Conservation (phyloP, 495 filamentous ascomycete genomes). For the Hypoxylon lienhwacheense region DNA sequence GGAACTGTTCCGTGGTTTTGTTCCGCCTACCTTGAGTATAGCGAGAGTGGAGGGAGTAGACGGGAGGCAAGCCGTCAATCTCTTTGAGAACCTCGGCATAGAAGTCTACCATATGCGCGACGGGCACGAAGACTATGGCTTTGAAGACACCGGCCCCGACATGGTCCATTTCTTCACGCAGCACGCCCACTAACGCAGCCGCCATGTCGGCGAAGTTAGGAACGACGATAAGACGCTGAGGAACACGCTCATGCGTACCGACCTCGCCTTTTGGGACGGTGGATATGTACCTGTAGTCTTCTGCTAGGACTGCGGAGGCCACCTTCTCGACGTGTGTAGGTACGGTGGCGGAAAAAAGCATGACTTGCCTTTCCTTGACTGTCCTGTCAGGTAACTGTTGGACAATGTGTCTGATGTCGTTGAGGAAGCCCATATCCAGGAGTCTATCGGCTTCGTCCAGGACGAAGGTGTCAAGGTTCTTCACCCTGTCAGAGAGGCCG, state of each 20-base stretch:
- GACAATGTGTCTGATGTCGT: slow-evolving; percentile 61
- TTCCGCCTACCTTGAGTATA: slow-evolving; percentile 61
- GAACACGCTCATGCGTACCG: slow-evolving; percentile 62
- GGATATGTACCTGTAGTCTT: slow-evolving; percentile 61
- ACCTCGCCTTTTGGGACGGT: slow-evolving; percentile 63
- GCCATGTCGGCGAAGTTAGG: slow-evolving; percentile 58
- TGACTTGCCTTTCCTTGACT: slow-evolving; percentile 59
- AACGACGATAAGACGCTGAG: slow-evolving; percentile 60
- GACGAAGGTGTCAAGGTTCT: slow-evolving; percentile 58
- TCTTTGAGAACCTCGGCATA: slow-evolving; percentile 51
- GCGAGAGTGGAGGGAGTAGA: slow-evolving; percentile 63
- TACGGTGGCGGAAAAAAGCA: slow-evolving; percentile 74
- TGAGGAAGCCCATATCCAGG: slow-evolving; percentile 65
- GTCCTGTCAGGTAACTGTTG: slow-evolving; percentile 58
- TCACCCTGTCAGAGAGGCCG: slow-evolving; percentile 7
- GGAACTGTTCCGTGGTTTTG: slow-evolving; percentile 62
- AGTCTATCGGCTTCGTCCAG: slow-evolving; percentile 71
- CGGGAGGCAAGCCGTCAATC: slow-evolving; percentile 48
- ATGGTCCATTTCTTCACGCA: slow-evolving; percentile 47
- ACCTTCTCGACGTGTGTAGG: slow-evolving; percentile 64
- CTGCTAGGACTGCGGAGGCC: slow-evolving; percentile 57
- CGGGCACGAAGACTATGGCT: slow-evolving; percentile 69
- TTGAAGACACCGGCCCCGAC: slow-evolving; percentile 56
- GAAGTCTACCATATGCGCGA: slow-evolving; percentile 61
- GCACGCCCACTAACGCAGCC: slow-evolving; percentile 51